phyloP scores from a whole-genome alignment of 192 early-diverging fungal genomes.

The Coemansia sp. region DNA sequence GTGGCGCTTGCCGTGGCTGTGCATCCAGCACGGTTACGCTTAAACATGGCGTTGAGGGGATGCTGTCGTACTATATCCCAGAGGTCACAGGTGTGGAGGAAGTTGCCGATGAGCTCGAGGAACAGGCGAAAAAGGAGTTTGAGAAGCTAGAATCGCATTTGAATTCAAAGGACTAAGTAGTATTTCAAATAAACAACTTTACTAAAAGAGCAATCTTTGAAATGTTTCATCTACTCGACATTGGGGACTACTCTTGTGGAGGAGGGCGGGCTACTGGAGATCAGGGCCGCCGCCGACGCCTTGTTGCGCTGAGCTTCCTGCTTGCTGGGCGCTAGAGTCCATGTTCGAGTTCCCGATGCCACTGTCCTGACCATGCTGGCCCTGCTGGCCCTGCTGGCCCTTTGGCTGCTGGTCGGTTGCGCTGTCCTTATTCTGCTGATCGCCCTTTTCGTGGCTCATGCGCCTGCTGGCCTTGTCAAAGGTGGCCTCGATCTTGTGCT shows the following conservation, averaged over 20 bases:
- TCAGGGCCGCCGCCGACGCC: background rate
- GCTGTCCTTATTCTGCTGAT: slow-evolving; percentile 12
- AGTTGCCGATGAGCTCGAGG: slow-evolving; percentile 82
- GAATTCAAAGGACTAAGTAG: background rate
- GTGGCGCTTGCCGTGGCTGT: slow-evolving; percentile 95
- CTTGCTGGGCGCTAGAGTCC: slow-evolving; percentile 1
- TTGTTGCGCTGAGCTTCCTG: background rate
- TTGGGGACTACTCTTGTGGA: too few relatives aligned
- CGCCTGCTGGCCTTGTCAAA: slow-evolving; percentile 41
- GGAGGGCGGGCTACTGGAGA: background rate
- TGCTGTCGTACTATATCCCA: slow-evolving; percentile 98
- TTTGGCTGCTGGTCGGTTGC: slow-evolving; percentile 1
- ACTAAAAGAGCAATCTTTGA: background rate
- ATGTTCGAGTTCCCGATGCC: background rate
- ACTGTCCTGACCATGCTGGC: slow-evolving; percentile 12
- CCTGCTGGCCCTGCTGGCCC: slow-evolving; percentile 20
- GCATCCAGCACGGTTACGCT: slow-evolving; percentile 85
- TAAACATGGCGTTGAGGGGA: slow-evolving; percentile 99
- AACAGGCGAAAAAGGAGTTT: slow-evolving; percentile 79
- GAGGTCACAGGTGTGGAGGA: slow-evolving; percentile 88
- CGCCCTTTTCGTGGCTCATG: slow-evolving; percentile 30
- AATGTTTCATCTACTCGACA: background rate
- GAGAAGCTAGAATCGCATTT: slow-evolving; percentile 74
- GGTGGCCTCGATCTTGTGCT: slow-evolving; percentile 38
- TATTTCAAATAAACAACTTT: too few relatives aligned